A percentile compares a stretch with the other conserved stretches of the same genome.
Conservation (phyloP, 768 basidiomycete genomes). For the Suillus ampliporus region DNA sequence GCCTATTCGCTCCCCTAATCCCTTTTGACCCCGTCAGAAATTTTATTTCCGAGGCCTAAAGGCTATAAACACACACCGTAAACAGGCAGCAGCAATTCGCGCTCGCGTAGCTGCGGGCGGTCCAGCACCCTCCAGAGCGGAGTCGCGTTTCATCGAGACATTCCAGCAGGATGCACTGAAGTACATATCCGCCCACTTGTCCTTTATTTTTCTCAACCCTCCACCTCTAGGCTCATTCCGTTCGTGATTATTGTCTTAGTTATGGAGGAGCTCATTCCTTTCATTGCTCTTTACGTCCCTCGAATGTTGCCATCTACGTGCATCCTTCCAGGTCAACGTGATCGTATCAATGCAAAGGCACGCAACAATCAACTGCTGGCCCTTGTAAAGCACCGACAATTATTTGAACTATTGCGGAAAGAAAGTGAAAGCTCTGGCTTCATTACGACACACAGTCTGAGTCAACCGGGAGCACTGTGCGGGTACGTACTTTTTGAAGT, state of each 20-base stretch:
- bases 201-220: conserved; percentile 15
- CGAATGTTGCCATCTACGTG: conserved; percentile 87
- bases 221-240: conserved; percentile 61
- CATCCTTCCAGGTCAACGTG: conserved; percentile 78
- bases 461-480: conserved; percentile 52
- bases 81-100: conserved; percentile 57
- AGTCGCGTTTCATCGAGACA: conserved; percentile 69
- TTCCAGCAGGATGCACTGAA: conserved; percentile 74
- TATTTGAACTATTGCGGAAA: conserved; percentile 41
- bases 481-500: conserved; percentile 49
- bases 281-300: conserved; percentile 86
- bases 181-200: conserved; percentile 43
- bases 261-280: conserved; percentile 81
- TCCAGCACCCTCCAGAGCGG: conserved; percentile 64
- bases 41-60: conserved; percentile 84
- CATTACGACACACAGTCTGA: conserved; percentile 16
- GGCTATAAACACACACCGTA: conserved; percentile 67
- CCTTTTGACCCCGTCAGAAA: conserved; percentile 53
- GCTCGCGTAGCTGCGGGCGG: conserved; percentile 66
- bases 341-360: conserved; percentile 63
- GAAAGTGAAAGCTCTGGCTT: conserved; percentile 42
- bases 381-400: conserved; percentile 40
- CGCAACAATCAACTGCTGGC: conserved; percentile 51
- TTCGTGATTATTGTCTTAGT: conserved; percentile 77
- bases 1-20: not conserved